A percentile compares a stretch with the other conserved stretches of the same genome.
phyloP scores from a whole-genome alignment of 2,329 filamentous ascomycete genomes.

The Penicillium sp. region DNA sequence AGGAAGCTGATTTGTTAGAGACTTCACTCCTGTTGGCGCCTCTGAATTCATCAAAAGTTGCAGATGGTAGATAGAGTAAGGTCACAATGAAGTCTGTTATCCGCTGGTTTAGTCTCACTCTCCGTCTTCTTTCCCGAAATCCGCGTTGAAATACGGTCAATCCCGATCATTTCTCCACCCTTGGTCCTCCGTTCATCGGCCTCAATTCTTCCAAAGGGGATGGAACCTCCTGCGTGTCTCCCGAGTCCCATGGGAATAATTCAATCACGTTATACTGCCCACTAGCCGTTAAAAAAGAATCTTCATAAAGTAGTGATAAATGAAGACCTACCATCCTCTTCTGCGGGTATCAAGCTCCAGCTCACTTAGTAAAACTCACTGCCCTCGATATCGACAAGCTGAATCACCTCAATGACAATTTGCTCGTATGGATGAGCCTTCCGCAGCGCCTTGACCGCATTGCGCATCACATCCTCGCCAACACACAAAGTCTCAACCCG shows the following conservation, averaged over 20 bases:
- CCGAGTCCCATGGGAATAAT: background rate
- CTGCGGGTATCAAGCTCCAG: background rate
- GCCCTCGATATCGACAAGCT: background rate
- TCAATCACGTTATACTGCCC: background rate
- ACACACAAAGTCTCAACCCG: slow-evolving; percentile 6
- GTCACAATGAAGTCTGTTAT: background rate
- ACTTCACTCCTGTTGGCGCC: background rate
- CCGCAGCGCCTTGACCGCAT: slow-evolving; percentile 4
- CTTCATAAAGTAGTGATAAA: too few relatives aligned
- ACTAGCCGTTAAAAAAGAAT: background rate
- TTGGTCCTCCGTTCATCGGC: background rate
- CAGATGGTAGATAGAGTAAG: too few relatives aligned
- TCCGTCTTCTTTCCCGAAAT: background rate
- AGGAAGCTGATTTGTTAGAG: too few relatives aligned
- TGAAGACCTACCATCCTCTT: background rate
- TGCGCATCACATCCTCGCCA: slow-evolving; percentile 7
- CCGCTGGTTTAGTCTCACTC: background rate
- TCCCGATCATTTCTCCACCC: background rate
- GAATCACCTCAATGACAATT: slow-evolving; percentile 3
- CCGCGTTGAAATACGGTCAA: background rate
- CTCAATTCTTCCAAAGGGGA: background rate
- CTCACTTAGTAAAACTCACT: background rate
- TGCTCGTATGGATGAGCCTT: slow-evolving; percentile 6
- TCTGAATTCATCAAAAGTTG: background rate
- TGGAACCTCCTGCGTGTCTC: background rate